Conservation (phyloP, 768 basidiomycete species). For the Suillus hirtellus region DNA sequence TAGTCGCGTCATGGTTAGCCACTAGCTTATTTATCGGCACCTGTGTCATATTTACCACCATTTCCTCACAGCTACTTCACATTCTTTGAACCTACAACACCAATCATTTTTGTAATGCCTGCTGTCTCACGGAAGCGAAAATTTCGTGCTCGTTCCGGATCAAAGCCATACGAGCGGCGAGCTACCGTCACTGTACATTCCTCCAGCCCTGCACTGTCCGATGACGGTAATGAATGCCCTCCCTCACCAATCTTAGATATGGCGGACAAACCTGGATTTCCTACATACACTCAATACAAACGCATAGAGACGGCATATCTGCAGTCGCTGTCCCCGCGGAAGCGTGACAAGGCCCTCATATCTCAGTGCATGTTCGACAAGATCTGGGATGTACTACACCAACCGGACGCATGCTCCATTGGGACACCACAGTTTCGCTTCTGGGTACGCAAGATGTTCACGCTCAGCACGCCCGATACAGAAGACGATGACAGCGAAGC, state of each 20-base stretch:
- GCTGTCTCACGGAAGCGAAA: not conserved
- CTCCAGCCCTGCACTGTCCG: constrained; percentile 13
- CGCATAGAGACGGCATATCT: constrained; percentile 60
- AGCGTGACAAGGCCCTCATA: constrained; percentile 71
- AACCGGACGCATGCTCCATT: constrained; percentile 46
- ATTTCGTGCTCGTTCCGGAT: constrained; percentile 8
- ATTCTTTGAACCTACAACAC: not conserved
- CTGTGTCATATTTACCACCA: constrained; percentile 24
- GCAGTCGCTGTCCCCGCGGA: constrained; percentile 53
- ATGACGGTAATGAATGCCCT: not conserved
- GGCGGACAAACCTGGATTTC: constrained; percentile 49
- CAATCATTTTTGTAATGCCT: constrained; percentile 4
- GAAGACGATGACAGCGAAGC: constrained; percentile 20
- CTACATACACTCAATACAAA: constrained; percentile 61
- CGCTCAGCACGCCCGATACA: constrained; percentile 37
- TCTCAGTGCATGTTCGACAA: constrained; percentile 68
- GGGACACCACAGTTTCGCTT: constrained; percentile 72
- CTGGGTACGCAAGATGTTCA: constrained; percentile 86
- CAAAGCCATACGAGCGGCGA: constrained; percentile 26
- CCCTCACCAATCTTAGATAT: constrained; percentile 9
- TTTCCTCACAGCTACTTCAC: constrained; percentile 8
- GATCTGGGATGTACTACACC: constrained; percentile 67
- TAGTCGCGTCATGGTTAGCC: constrained; percentile 30
- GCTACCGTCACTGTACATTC: constrained; percentile 7
- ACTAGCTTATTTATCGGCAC: constrained; percentile 2